Percentiles rank a stretch among this genome's conserved stretches.
Evolutionary conservation across 306 rosid species (phyloP).

Genomic region (Cicer bijugum): DNA sequence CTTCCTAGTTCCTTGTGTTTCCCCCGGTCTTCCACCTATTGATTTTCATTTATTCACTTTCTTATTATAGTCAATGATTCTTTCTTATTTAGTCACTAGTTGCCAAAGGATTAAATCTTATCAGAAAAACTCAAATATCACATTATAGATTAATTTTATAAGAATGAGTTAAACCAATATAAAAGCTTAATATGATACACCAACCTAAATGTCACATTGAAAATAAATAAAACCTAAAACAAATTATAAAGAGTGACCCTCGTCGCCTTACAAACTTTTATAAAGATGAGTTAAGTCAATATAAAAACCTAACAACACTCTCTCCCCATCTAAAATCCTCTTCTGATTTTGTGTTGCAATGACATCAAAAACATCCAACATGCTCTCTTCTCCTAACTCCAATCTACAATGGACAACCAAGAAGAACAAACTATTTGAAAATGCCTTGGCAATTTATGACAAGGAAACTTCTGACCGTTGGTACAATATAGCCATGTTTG

Average conservation of each 20-base stretch:
- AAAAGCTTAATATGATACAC: background rate
- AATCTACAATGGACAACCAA: slow-evolving; percentile 56
- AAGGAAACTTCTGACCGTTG: slow-evolving; percentile 68
- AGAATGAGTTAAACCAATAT: background rate
- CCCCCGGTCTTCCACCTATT: slow-evolving; percentile 29
- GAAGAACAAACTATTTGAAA: slow-evolving; percentile 68
- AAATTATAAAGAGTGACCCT: background rate
- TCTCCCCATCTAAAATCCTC: slow-evolving; percentile 41
- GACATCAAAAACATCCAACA: slow-evolving; percentile 46
- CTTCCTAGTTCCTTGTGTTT: slow-evolving; percentile 42
- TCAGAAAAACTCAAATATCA: background rate
- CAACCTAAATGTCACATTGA: background rate
- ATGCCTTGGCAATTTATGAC: slow-evolving; percentile 68
- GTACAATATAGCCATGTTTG: slow-evolving; percentile 60
- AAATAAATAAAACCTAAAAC: background rate
- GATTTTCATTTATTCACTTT: slow-evolving; percentile 22
- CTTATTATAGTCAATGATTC: slow-evolving; percentile 39
- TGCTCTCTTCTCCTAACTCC: slow-evolving; percentile 43
- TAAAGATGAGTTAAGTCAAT: no score
- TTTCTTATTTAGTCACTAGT: slow-evolving; percentile 33
- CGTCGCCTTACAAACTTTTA: background rate
- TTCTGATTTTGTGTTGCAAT: slow-evolving; percentile 45
- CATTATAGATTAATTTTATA: background rate
- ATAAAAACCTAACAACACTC: background rate
- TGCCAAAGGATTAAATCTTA: slow-evolving; percentile 32